phyloP scores from a whole-genome alignment of 805 yeast genomes.

The Kodamaea leandrae region DNA sequence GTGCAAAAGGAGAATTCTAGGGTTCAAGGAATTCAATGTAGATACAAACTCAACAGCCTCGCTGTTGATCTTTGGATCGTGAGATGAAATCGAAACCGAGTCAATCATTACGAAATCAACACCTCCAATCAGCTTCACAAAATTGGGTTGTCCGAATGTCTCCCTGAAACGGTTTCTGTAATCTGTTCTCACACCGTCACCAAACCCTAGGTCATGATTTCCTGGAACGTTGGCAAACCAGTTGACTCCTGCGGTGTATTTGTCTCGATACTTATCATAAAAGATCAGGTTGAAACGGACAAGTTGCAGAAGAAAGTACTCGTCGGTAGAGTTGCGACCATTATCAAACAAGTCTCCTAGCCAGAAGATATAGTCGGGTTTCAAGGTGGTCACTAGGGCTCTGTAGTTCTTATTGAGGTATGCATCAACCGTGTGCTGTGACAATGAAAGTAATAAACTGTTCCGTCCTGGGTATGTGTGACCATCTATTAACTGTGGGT shows the following conservation, averaged over 20 bases:
- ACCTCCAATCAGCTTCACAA: conserved; percentile 21
- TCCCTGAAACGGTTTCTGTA: conserved; percentile 28
- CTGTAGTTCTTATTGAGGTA: conserved; percentile 38
- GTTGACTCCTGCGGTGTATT: conserved; percentile 20
- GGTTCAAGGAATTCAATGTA: conserved; percentile 10
- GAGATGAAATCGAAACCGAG: conserved; percentile 19
- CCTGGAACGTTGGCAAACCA: conserved; percentile 32
- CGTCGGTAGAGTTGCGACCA: conserved; percentile 34
- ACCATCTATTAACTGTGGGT: conserved; percentile 44
- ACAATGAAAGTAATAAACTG: conserved; percentile 26
- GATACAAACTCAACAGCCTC: conserved; percentile 16
- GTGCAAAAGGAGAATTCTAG: conserved; percentile 24
- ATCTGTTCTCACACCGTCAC: conserved; percentile 22
- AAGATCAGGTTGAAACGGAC: conserved; percentile 35
- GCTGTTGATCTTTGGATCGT: conserved; percentile 11
- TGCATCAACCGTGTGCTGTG: conserved; percentile 41
- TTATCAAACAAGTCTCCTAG: conserved; percentile 45
- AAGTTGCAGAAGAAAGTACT: conserved; percentile 28
- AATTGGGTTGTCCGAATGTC: conserved; percentile 35
- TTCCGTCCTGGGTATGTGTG: conserved; percentile 45
- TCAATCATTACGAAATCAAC: conserved; percentile 31
- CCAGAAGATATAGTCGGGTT: conserved; percentile 39
- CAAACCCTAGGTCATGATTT: conserved; percentile 29
- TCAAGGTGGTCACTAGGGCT: conserved; percentile 27
- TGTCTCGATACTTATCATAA: conserved; percentile 11